phyloP scores from a whole-genome alignment of 208 protist genomes.

The Crithidia bombi region DNA sequence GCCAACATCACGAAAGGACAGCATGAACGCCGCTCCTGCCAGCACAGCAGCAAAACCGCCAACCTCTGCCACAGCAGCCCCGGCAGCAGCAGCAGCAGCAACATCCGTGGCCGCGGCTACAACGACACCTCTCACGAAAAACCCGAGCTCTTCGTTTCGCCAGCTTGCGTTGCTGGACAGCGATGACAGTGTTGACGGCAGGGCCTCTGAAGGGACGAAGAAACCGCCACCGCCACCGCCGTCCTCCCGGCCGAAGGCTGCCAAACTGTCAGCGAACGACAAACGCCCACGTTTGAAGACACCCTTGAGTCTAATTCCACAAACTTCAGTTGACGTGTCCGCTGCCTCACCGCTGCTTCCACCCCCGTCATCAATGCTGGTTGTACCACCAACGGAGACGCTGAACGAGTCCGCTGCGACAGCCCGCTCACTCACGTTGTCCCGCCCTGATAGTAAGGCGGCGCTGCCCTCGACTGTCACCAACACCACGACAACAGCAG shows the following conservation, averaged over 20 bases:
- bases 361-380: not conserved
- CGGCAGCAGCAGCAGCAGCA: not conserved
- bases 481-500: not conserved
- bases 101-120: not conserved
- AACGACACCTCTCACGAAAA: too few species aligned
- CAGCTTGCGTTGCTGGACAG: conserved; percentile 1
- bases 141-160: not conserved
- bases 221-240: not conserved
- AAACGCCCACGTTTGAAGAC: not conserved
- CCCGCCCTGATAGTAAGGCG: not conserved
- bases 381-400: not conserved
- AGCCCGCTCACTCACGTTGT: not conserved
- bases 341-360: conserved; percentile 1
- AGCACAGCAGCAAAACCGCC: not conserved
- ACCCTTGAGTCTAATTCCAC: conserved; percentile 5
- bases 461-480: not conserved
- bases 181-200: conserved; percentile 2
- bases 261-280: too few species aligned
- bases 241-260: too few species aligned
- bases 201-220: not conserved
- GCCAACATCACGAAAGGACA: not conserved
- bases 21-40: not conserved
- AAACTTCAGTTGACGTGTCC: not conserved
- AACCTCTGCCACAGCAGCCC: not conserved
- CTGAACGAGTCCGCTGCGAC: not conserved